Base-by-base conservation (phyloP, 768 basidiomycete species). In the Amanita muscaria region DNA sequence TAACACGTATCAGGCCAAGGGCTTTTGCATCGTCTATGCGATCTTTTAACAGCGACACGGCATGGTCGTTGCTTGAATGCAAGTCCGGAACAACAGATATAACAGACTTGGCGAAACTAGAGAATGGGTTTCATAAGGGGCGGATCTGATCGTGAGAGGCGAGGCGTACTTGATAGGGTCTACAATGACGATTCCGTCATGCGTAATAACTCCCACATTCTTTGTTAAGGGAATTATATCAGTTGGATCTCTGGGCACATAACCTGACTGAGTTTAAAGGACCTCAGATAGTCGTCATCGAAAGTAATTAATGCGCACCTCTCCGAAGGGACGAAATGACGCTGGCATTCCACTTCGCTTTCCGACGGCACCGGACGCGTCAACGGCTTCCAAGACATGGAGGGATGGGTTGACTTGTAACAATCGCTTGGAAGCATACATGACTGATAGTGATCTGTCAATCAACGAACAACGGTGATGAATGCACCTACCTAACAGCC, bases 191-290 rank as follows among this genome's bases (percentile, higher is more conserved):
- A 90, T 70, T 9, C 80, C 76, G 22, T 76, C 75, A 25, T 74
- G 73, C 1, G 79, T 77, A 50, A 78, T 77, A 19, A 90, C 69
- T 0, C 77, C 81, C 5, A 88, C 65, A 0, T 72, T 80, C 59
- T 77, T 83, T 4, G 64, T 62, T 27, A 91, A 58, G 11, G 77
- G 64, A 3, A 70, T 74, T 21, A 88, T 64, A 43, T 78, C 72
- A 44, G 73, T 71, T 0, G 78, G 77, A 46, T 88, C 85, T 55
- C 77, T 81, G 1, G 88, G 81, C 37, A 89, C 71, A 51, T 77
- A 81, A 9, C 80, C 73, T 2, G 77, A 62, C 86, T 89, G 50
- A 2, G 30, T 12, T 43, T n/a, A 27, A n/a, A 46, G 31, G 27
- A 12, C 22, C 27, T 42, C 23, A 45, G 18, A 33, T 23, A 30